Conservation (phyloP, 2,329 filamentous ascomycete species). For the Hymenoscyphus fructigenus region DNA sequence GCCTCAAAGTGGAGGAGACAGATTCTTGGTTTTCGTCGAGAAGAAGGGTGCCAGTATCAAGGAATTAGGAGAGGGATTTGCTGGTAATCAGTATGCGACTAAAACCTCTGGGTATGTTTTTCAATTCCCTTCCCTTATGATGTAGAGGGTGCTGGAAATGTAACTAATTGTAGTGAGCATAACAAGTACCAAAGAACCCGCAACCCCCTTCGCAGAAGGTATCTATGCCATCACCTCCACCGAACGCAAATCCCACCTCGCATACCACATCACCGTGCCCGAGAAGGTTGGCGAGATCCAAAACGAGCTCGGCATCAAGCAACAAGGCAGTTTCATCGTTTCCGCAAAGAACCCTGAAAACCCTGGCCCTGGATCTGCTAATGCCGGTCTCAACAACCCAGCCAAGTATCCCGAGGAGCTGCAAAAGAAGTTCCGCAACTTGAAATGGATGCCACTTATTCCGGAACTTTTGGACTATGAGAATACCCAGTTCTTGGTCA, state of each 20-base stretch:
- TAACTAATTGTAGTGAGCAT: conserved; percentile 37
- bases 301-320: conserved; percentile 67
- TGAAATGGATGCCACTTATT: conserved; percentile 72
- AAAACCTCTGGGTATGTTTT: conserved; percentile 60
- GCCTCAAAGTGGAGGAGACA: conserved; percentile 65
- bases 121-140: too few relatives aligned
- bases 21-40: conserved; percentile 82
- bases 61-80: conserved; percentile 70
- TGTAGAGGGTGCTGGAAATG: too few relatives aligned
- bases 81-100: conserved; percentile 68
- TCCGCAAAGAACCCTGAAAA: conserved; percentile 78
- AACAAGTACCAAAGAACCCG: conserved; percentile 62
- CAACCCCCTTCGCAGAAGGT: conserved; percentile 77
- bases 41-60: conserved; percentile 65
- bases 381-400: conserved; percentile 59
- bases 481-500: conserved; percentile 74
- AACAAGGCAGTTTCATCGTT: conserved; percentile 74
- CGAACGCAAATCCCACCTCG: conserved; percentile 71
- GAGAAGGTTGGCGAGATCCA: conserved; percentile 69
- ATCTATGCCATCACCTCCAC: conserved; percentile 79
- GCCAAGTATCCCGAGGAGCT: conserved; percentile 73
- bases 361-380: conserved; percentile 55
- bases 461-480: conserved; percentile 73
- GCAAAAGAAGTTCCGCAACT: conserved; percentile 66
- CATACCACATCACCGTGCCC: conserved; percentile 77